A percentile compares a stretch with the other conserved stretches of the same genome.
phyloP scores from a whole-genome alignment of 2,329 filamentous ascomycete species.

The Dryadomyces quercus-mongolicae region DNA sequence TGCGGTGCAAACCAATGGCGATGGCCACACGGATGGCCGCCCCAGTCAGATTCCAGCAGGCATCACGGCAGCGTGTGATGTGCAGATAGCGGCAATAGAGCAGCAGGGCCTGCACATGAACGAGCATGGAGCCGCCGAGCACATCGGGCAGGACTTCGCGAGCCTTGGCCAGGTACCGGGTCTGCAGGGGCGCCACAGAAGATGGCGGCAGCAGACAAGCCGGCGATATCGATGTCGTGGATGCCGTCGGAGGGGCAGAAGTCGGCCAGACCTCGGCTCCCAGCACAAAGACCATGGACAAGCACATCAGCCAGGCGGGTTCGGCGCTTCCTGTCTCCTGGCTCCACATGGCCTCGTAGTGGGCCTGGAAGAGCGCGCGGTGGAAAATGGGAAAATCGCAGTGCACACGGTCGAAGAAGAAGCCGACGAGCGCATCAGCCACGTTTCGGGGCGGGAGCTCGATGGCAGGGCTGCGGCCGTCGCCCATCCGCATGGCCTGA shows the following conservation, averaged over 20 bases:
- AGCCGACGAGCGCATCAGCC: slow-evolving; percentile 9
- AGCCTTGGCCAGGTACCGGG: slow-evolving; percentile 7
- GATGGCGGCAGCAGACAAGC: neutral
- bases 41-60: slow-evolving; percentile 14
- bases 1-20: slow-evolving; percentile 12
- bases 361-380: slow-evolving; percentile 11
- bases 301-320: slow-evolving; percentile 12
- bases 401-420: slow-evolving; percentile 12
- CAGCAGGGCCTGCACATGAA: slow-evolving; percentile 12
- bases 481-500: slow-evolving; percentile 1
- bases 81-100: slow-evolving; percentile 13
- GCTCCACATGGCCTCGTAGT: slow-evolving; percentile 10
- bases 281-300: slow-evolving; percentile 13
- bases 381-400: slow-evolving; percentile 12
- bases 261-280: slow-evolving; percentile 9
- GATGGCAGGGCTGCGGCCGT: neutral
- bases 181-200: slow-evolving; percentile 4
- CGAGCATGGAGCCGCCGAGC: slow-evolving; percentile 9
- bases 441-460: slow-evolving; percentile 11
- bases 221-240: slow-evolving; percentile 1
- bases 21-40: slow-evolving; percentile 11
- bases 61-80: slow-evolving; percentile 10
- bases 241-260: neutral
- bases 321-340: slow-evolving; percentile 1
- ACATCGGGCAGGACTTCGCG: slow-evolving; percentile 10